These are phyloP conservation scores for Cicer judaicum DNA, from an alignment of 306 rosid species.

Conservation along the genomic window DNA sequence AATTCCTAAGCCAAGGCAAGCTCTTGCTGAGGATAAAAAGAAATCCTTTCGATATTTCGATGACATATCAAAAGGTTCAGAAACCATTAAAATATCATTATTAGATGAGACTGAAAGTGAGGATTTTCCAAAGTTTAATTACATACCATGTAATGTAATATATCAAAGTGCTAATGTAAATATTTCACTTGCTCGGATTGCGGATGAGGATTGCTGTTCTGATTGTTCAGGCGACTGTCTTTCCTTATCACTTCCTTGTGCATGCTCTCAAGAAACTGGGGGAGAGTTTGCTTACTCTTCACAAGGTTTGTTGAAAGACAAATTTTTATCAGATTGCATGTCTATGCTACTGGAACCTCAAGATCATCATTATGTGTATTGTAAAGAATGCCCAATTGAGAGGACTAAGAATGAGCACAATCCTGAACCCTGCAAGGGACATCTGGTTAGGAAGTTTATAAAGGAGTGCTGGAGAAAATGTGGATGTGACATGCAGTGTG, in stretches of 20 bases:
- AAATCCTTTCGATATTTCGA: slow-evolving; percentile 25
- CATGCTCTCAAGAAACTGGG: slow-evolving; percentile 92
- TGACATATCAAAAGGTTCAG: slow-evolving; percentile 83
- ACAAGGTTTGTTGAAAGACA: slow-evolving; percentile 71
- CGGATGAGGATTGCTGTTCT: slow-evolving; percentile 80
- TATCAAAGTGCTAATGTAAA: slow-evolving; percentile 77
- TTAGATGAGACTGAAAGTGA: slow-evolving; percentile 62
- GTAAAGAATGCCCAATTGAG: slow-evolving; percentile 79
- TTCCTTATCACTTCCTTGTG: slow-evolving; percentile 71
- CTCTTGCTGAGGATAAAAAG: slow-evolving; percentile 40
- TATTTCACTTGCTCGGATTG: slow-evolving; percentile 83
- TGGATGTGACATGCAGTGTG: slow-evolving; percentile 87
- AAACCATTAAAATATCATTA: slow-evolving; percentile 69
- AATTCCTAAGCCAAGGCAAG: slow-evolving; percentile 42
- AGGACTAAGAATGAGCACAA: slow-evolving; percentile 57
- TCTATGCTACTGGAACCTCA: slow-evolving; percentile 59
- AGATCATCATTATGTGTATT: slow-evolving; percentile 56
- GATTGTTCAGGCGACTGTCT: slow-evolving; percentile 80
- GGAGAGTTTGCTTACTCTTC: slow-evolving; percentile 89
- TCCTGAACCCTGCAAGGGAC: slow-evolving; percentile 82
- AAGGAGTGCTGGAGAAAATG: slow-evolving; percentile 99
- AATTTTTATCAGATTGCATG: slow-evolving; percentile 60
- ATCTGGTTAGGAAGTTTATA: slow-evolving; percentile 71
- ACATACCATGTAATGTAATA: slow-evolving; percentile 67
- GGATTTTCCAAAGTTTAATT: slow-evolving; percentile 71